phyloP scores from a whole-genome alignment of 1,139 yeast genomes.

The Saccharomyces hybrid region DNA sequence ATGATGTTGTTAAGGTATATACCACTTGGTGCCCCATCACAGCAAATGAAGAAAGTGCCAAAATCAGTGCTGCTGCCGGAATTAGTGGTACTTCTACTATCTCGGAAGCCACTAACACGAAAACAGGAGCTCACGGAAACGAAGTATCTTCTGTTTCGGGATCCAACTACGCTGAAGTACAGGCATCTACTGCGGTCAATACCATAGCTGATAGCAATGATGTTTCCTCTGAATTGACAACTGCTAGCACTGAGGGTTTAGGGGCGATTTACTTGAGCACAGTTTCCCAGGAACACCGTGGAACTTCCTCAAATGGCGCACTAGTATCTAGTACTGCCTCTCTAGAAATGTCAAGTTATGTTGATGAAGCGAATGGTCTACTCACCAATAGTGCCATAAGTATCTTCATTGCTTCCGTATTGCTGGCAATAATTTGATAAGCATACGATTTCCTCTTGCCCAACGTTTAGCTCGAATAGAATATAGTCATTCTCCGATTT shows the following conservation, averaged over 20 bases:
- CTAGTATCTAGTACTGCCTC: background rate
- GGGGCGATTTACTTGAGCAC: background rate
- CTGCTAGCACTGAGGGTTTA: background rate
- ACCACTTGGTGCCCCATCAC: too few species aligned
- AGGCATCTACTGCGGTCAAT: background rate
- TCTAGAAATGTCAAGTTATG: background rate
- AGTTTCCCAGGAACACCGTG: background rate
- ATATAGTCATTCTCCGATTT: too few species aligned
- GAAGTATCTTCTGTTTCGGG: background rate
- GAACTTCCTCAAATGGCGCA: background rate
- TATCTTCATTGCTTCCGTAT: background rate
- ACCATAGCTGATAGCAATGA: background rate
- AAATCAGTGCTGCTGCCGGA: background rate
- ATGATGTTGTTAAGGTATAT: too few species aligned
- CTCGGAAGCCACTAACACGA: background rate
- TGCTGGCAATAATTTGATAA: background rate
- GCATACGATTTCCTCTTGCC: background rate
- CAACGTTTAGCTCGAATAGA: too few species aligned
- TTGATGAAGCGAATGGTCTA: background rate
- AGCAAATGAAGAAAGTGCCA: constrained; percentile 7
- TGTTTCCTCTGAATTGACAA: background rate
- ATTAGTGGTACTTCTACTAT: background rate
- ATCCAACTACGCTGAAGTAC: background rate
- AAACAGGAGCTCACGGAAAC: background rate
- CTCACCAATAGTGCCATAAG: background rate